Percentiles rank a stretch among this genome's conserved stretches.
phyloP scores from a whole-genome alignment of 2,329 filamentous ascomycete genomes.

The Colletotrichum spinosum region DNA sequence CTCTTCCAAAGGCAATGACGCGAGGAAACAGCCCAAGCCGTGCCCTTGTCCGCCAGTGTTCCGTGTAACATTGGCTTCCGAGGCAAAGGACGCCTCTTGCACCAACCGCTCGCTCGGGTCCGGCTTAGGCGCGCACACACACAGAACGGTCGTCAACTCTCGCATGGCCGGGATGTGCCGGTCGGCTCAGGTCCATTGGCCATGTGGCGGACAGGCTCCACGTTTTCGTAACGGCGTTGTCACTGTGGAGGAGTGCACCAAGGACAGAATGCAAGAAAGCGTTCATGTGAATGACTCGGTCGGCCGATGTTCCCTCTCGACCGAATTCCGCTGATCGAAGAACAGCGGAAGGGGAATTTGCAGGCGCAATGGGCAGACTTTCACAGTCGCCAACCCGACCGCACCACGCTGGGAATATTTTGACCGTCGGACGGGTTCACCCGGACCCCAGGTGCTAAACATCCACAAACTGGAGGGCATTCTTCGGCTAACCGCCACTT shows the following conservation, averaged over 20 bases:
- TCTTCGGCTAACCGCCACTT: too few species aligned
- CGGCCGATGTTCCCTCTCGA: neutral
- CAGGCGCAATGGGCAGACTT: slow-evolving; percentile 12
- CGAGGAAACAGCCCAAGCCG: slow-evolving; percentile 4
- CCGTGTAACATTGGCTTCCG: neutral
- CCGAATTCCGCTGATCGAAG: slow-evolving; percentile 9
- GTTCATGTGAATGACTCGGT: neutral
- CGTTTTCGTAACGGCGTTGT: slow-evolving; percentile 3
- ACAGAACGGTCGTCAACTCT: slow-evolving; percentile 16
- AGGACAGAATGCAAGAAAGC: neutral
- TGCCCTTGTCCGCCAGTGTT: too few species aligned
- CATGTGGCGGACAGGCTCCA: neutral
- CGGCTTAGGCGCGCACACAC: neutral
- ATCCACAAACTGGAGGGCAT: too few species aligned
- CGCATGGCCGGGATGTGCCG: slow-evolving; percentile 6
- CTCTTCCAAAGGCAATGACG: slow-evolving; percentile 1
- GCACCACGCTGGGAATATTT: too few species aligned
- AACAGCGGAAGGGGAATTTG: neutral
- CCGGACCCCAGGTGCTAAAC: too few species aligned
- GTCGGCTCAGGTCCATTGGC: neutral
- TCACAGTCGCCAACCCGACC: too few species aligned
- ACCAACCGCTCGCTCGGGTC: slow-evolving; percentile 27
- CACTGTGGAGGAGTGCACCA: neutral
- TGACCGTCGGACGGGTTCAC: too few species aligned
- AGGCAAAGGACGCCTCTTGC: neutral